phyloP scores from a whole-genome alignment of 495 filamentous ascomycete genomes.

The Aspergillus egyptiacus region DNA sequence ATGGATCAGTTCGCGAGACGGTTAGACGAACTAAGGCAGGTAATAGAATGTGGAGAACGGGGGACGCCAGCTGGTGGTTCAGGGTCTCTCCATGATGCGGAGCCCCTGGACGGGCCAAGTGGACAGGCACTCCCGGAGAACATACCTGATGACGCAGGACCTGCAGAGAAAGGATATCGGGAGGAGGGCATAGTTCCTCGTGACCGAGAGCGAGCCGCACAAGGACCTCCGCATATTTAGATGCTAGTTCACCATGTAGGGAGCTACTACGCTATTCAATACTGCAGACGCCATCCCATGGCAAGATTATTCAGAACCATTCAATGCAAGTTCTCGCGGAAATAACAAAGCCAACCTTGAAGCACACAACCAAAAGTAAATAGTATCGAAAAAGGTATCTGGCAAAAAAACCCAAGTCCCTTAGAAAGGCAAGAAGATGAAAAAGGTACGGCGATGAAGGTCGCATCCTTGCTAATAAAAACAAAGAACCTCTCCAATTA shows the following conservation, averaged over 20 bases:
- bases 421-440: neutral
- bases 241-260: neutral
- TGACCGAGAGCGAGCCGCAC: neutral
- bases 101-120: neutral
- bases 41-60: slow-evolving; percentile 36
- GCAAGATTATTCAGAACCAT: neutral
- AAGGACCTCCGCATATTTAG: neutral
- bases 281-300: neutral
- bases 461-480: no score
- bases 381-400: neutral
- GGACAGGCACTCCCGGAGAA: neutral
- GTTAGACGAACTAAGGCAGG: slow-evolving; percentile 46
- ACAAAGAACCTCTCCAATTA: no score
- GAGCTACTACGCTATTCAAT: neutral
- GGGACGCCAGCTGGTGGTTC: neutral
- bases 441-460: no score
- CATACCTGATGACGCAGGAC: neutral
- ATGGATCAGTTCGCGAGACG: slow-evolving; percentile 63
- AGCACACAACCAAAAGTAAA: neutral
- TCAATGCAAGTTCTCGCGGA: neutral
- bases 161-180: neutral
- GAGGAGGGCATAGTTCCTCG: neutral
- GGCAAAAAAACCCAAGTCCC: neutral
- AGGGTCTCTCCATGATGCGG: neutral
- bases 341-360: neutral